phyloP scores from a whole-genome alignment of 2,329 filamentous ascomycete genomes.

The Mycogone perniciosa region DNA sequence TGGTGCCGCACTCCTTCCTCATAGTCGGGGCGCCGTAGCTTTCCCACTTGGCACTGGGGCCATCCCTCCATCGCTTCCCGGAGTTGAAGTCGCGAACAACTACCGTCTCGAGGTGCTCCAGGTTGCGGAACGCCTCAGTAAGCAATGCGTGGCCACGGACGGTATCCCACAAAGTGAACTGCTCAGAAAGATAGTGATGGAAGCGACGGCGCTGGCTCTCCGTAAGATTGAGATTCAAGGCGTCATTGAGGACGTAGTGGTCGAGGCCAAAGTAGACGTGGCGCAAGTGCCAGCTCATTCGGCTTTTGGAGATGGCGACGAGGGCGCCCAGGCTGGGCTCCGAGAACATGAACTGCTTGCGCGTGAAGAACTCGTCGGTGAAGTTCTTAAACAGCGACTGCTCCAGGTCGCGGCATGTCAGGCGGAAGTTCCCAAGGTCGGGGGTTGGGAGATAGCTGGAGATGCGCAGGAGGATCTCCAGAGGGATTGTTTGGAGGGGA shows the following conservation, averaged over 20 bases:
- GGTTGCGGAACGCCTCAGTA: constrained; percentile 46
- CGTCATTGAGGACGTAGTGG: not conserved
- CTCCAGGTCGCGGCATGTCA: constrained; percentile 50
- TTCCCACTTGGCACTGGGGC: constrained; percentile 36
- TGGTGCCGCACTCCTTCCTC: constrained; percentile 27
- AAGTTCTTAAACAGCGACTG: constrained; percentile 49
- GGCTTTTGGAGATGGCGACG: constrained; percentile 44
- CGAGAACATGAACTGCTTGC: constrained; percentile 60
- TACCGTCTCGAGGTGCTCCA: constrained; percentile 49
- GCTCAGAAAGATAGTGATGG: constrained; percentile 17
- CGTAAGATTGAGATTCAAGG: not conserved
- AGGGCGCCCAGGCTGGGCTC: constrained; percentile 50
- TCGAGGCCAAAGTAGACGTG: constrained; percentile 29
- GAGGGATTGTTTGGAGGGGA: constrained; percentile 38
- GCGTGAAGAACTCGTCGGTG: constrained; percentile 56
- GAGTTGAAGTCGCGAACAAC: constrained; percentile 56
- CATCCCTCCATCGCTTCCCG: constrained; percentile 43
- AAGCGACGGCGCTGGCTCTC: constrained; percentile 13
- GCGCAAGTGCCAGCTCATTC: constrained; percentile 33
- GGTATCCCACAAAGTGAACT: constrained; percentile 29
- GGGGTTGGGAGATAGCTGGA: constrained; percentile 45
- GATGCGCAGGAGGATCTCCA: constrained; percentile 54
- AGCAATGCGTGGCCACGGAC: constrained; percentile 49
- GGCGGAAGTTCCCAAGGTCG: constrained; percentile 50
- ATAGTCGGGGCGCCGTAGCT: constrained; percentile 48